Conservation (phyloP, 805 yeast species). For the Wickerhamiella vanderwaltii region DNA sequence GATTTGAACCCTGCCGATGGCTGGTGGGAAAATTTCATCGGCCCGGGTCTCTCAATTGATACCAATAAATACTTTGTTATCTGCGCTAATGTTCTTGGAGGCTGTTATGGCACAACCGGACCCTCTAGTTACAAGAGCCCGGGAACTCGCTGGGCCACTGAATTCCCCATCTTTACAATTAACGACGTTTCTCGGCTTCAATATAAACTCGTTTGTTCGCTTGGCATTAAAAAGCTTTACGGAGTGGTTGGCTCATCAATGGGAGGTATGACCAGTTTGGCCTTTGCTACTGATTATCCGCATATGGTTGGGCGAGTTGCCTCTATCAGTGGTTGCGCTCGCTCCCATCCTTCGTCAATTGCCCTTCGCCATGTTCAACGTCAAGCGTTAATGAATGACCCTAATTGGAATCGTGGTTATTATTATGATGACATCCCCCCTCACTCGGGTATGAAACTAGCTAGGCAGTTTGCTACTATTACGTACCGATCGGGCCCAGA, state of each 20-base stretch:
- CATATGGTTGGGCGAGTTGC: constrained; percentile 60
- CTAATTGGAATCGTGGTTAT: constrained; percentile 86
- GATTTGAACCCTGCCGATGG: constrained; percentile 57
- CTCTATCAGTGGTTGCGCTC: constrained; percentile 83
- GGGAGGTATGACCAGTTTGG: constrained; percentile 98
- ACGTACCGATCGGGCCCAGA: constrained; percentile 94
- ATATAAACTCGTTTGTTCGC: constrained; percentile 51
- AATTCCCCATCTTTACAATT: constrained; percentile 75
- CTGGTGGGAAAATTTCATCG: constrained; percentile 95
- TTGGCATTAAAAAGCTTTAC: constrained; percentile 51
- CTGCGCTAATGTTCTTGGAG: constrained; percentile 87
- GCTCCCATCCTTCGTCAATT: constrained; percentile 87
- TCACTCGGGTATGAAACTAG: constrained; percentile 87
- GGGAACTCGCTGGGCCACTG: constrained; percentile 58
- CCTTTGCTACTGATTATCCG: constrained; percentile 75
- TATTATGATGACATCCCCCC: constrained; percentile 75
- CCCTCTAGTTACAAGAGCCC: constrained; percentile 73
- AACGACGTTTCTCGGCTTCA: constrained; percentile 91
- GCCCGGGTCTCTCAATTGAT: constrained; percentile 66
- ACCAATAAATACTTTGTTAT: constrained; percentile 70
- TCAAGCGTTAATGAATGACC: constrained; percentile 88
- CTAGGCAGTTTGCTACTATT: constrained; percentile 87
- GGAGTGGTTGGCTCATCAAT: constrained; percentile 85
- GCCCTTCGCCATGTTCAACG: constrained; percentile 90
- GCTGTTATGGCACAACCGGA: constrained; percentile 92